These are phyloP conservation scores for Rhodotorula mucilaginosa DNA, from an alignment of 1,284 basidiomycete species.

Conservation along the genomic window DNA sequence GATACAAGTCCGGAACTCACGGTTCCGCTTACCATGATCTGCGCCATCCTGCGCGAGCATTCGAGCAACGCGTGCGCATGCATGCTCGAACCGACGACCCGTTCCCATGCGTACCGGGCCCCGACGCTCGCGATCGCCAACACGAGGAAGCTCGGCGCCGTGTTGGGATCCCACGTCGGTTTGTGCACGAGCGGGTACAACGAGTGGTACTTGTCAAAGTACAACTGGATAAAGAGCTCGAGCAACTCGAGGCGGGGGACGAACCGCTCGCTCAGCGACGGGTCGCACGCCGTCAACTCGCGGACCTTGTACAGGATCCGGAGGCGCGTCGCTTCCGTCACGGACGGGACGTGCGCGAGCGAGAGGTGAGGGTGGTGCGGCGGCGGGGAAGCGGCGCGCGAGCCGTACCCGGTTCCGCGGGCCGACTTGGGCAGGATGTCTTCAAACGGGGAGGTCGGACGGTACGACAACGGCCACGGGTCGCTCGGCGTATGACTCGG, in stretches of 20 bases:
- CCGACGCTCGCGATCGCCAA: conserved; percentile 37
- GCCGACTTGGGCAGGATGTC: conserved; percentile 34
- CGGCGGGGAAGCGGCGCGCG: conserved; percentile 32
- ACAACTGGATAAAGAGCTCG: conserved; percentile 39
- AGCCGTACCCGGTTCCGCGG: conserved; percentile 29
- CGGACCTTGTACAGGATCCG: conserved; percentile 35
- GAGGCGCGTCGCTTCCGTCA: conserved; percentile 32
- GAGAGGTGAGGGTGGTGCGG: conserved; percentile 8
- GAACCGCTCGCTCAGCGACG: conserved; percentile 31
- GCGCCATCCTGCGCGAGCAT: conserved; percentile 28
- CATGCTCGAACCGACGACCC: conserved; percentile 35
- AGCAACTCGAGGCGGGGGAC: conserved; percentile 36
- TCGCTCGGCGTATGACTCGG: conserved; percentile 25
- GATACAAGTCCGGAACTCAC: not conserved
- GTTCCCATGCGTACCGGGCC: conserved; percentile 34
- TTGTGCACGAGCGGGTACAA: conserved; percentile 35
- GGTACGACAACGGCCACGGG: conserved; percentile 40
- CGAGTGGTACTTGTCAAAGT: conserved; percentile 32
- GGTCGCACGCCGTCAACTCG: conserved; percentile 18
- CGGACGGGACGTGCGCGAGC: conserved; percentile 30
- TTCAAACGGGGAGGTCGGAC: conserved; percentile 33
- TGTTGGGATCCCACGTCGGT: conserved; percentile 40
- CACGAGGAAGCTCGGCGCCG: conserved; percentile 34
- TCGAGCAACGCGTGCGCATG: conserved; percentile 38
- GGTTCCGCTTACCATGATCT: conserved; percentile 25